These are phyloP conservation scores for Circinella umbellata DNA, from an alignment of 371 early-diverging fungal species.

Conservation along the genomic window DNA sequence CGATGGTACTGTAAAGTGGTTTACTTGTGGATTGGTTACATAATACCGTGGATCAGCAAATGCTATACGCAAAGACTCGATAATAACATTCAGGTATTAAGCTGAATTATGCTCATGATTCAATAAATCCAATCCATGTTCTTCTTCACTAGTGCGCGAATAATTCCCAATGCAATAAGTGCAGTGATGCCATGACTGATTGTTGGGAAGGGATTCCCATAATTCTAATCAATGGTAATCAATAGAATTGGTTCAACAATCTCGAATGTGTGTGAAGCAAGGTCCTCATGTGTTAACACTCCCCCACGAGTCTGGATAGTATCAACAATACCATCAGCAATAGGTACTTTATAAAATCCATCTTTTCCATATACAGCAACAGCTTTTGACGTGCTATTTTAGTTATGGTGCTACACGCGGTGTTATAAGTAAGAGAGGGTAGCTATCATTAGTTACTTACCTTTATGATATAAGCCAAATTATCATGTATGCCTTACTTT, in stretches of 20 bases:
- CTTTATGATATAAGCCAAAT: no score
- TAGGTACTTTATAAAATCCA: slow-evolving; percentile 83
- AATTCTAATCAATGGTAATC: slow-evolving; percentile 69
- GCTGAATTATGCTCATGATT: slow-evolving; percentile 60
- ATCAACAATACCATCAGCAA: slow-evolving; percentile 76
- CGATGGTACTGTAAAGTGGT: slow-evolving; percentile 38
- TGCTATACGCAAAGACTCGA: slow-evolving; percentile 74
- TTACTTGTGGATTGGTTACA: slow-evolving; percentile 71
- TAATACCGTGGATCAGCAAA: slow-evolving; percentile 76
- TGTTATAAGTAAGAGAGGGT: not conserved
- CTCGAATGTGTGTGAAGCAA: slow-evolving; percentile 63
- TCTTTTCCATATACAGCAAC: slow-evolving; percentile 69
- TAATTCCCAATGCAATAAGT: slow-evolving; percentile 74
- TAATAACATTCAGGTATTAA: slow-evolving; percentile 68
- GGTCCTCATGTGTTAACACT: slow-evolving; percentile 72
- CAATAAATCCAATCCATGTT: slow-evolving; percentile 41
- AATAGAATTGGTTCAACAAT: slow-evolving; percentile 69
- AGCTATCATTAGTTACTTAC: no score
- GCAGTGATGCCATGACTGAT: slow-evolving; percentile 80
- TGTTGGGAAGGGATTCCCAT: slow-evolving; percentile 82
- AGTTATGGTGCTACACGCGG: not conserved
- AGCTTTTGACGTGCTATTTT: slow-evolving; percentile 59
- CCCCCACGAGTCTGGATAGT: slow-evolving; percentile 67
- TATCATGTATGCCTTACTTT: slow-evolving; percentile 33
- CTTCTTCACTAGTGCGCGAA: slow-evolving; percentile 62